phyloP scores from a whole-genome alignment of 805 yeast genomes.

The Martiniozyma abietophila region DNA sequence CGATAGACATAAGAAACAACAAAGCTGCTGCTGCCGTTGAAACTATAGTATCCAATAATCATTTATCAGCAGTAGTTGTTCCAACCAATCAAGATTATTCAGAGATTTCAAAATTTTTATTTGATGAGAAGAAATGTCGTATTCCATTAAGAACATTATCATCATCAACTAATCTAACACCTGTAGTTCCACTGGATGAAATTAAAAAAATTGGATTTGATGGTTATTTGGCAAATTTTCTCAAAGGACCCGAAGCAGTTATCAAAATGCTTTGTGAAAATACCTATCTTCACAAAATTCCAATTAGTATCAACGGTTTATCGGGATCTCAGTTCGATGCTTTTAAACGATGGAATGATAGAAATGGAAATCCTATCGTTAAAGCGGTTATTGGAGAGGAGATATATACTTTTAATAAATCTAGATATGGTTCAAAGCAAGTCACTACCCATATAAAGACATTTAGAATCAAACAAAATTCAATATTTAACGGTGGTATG shows the following conservation, averaged over 20 bases:
- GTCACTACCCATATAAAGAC: conserved; percentile 34
- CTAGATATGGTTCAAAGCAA: conserved; percentile 57
- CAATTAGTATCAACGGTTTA: conserved; percentile 46
- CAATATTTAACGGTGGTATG: conserved; percentile 27
- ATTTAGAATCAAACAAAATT: conserved; percentile 15
- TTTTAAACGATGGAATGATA: conserved; percentile 18
- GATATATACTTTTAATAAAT: conserved; percentile 40
- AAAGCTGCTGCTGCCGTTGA: conserved; percentile 48
- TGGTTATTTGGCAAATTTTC: conserved; percentile 62
- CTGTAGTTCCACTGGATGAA: conserved; percentile 11
- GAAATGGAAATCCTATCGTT: conserved; percentile 29
- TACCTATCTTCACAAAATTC: conserved; percentile 44
- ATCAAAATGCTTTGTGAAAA: conserved; percentile 59
- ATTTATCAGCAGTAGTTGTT: conserved; percentile 58
- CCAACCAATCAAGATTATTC: conserved; percentile 40
- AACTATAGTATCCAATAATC: conserved; percentile 41
- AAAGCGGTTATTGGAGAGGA: conserved; percentile 55
- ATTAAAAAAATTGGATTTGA: conserved; percentile 59
- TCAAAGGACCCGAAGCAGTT: conserved; percentile 67
- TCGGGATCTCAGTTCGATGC: not conserved
- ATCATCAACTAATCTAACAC: conserved; percentile 7
- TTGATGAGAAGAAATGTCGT: conserved; percentile 25
- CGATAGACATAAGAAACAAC: conserved; percentile 45
- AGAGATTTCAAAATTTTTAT: conserved; percentile 32
- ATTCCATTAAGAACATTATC: conserved; percentile 48